Conservation (phyloP, 768 basidiomycete genomes). For the Leucocoprinus sp. region DNA sequence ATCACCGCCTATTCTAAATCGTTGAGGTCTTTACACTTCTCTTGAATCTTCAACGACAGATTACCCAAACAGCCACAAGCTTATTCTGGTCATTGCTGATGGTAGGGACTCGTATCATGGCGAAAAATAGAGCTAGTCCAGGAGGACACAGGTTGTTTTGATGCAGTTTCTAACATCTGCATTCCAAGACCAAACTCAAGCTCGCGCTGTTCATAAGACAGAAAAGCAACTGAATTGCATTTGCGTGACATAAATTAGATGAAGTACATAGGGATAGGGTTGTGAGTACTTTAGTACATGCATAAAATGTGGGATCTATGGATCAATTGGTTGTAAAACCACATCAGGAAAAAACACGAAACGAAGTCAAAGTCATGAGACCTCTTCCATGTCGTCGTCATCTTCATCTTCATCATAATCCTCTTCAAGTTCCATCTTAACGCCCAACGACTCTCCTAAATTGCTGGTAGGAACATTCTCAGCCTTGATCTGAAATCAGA, state of each 20-base stretch:
- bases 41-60: slow-evolving; percentile 98
- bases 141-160: too few species aligned
- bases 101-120: too few species aligned
- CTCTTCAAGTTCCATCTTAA: slow-evolving; percentile 46
- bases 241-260: background rate
- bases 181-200: too few species aligned
- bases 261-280: background rate
- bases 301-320: background rate
- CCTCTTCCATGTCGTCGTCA: slow-evolving; percentile 67
- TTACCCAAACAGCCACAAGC: slow-evolving; percentile 96
- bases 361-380: slow-evolving; percentile 33
- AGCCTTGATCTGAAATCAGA: slow-evolving; percentile 29
- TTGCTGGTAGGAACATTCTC: slow-evolving; percentile 35
- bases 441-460: slow-evolving; percentile 19
- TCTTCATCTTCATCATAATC: slow-evolving; percentile 50
- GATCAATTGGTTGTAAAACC: background rate
- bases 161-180: too few species aligned
- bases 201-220: too few species aligned
- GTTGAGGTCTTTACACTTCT: slow-evolving; percentile 94
- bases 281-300: background rate
- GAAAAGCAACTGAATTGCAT: background rate
- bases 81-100: slow-evolving; percentile 93
- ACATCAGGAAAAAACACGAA: background rate
- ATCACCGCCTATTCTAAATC: slow-evolving; percentile 99
- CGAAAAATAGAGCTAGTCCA: too few species aligned